Base-by-base conservation (phyloP, 108 stramenopile genomes). In the Skeletonema costatum region DNA sequence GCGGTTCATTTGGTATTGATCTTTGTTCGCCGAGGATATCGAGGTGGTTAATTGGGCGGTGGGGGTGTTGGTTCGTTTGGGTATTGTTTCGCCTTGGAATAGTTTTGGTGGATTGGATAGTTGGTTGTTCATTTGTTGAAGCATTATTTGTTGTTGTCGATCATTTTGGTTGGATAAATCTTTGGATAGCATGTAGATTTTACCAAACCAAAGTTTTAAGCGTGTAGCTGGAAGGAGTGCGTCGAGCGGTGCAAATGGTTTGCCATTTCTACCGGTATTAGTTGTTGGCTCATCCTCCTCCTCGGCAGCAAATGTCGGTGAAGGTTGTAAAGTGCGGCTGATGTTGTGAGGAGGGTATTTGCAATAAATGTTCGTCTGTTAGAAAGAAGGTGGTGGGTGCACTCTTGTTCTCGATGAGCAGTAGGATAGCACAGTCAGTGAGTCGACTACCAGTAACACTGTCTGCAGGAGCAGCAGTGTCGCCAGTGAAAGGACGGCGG, bases 1-100 rank as follows among this genome's bases (percentile, higher is more conserved):
- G 36, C 74, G 74, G 3, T 70, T 75, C 48, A 35, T 19, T 70
- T 70, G 74, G 17, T 77, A 82, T 38, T 82, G 70, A 48, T 51
- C 13, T 41, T 82, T 82, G 64, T 82, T 77, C 21, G 53, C 76
- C 2, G 76, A 51, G 0, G 81, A 76, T 0, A 82, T 66, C 0
- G 33, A 44, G 2, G 70, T 73, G 39, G 81, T 72, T 5, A 82
- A 38, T 44, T 82, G 81, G 1, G 71, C 81, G 1, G 76, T 14
- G 60, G 32, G n/a, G 5, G 2, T 21, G 2, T n/a, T 14, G 6
- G 25, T 25, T 59, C 33, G 66, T 58, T 68, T 67, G 30, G 50
- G 5, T 0, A 48, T 69, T 29, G 53, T 46, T 58, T 75, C 67
- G 10, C 74, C 74, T 68, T 60, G 56, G 51, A 75, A 75, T 35